These are phyloP conservation scores for Yamadazyma conglobata DNA, from an alignment of 1,139 yeast species.

Conservation along the genomic window DNA sequence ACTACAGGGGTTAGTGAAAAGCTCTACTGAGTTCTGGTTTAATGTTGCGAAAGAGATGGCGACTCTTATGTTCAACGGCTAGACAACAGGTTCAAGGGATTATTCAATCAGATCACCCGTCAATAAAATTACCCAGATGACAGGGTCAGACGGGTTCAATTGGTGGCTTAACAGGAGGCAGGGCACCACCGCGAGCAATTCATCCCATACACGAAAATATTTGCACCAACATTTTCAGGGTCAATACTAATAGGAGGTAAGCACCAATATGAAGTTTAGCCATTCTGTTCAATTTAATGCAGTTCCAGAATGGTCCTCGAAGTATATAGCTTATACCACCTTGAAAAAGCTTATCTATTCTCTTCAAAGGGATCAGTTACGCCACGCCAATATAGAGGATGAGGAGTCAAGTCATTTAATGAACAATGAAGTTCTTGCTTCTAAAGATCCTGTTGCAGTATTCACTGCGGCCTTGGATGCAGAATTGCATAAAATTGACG, in stretches of 20 bases:
- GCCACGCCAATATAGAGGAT: conserved; percentile 23
- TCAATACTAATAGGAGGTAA: not conserved
- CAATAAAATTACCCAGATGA: too few species aligned
- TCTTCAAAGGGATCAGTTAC: conserved; percentile 55
- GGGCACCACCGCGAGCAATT: too few species aligned
- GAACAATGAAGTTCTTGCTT: conserved; percentile 20
- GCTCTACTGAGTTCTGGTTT: too few species aligned
- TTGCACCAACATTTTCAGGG: not conserved
- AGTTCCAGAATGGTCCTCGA: conserved; percentile 75
- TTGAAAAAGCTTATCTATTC: conserved; percentile 62
- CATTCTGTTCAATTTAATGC: conserved; percentile 71
- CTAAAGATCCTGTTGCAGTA: conserved; percentile 27
- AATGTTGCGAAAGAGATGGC: too few species aligned
- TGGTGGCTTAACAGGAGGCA: too few species aligned
- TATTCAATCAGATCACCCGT: too few species aligned
- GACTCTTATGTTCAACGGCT: too few species aligned
- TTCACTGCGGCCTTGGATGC: conserved; percentile 54
- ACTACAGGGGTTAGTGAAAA: too few species aligned
- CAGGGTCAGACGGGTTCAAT: too few species aligned
- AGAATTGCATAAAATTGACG: conserved; percentile 58
- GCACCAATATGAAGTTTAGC: conserved; percentile 67
- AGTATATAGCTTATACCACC: conserved; percentile 62
- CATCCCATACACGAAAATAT: too few species aligned
- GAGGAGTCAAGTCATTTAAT: conserved; percentile 29
- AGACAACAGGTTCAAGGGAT: too few species aligned